These are phyloP conservation scores for Termitomyces titanicus DNA, from an alignment of 768 basidiomycete species.

Conservation along the genomic window DNA sequence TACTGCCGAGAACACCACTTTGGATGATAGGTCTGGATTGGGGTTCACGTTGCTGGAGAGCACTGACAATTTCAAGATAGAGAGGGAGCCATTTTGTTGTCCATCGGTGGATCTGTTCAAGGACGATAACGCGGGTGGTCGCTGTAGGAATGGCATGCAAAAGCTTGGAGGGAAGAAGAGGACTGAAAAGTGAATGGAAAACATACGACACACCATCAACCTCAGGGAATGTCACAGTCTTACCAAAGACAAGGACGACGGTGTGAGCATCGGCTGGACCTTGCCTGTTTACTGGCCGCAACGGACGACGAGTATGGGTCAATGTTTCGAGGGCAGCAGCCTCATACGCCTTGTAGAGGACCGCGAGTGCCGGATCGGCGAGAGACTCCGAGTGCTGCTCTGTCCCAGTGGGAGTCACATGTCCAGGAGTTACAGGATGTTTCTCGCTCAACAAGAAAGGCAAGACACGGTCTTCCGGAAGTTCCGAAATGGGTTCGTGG, in stretches of 20 bases:
- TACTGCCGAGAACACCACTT: slow-evolving; percentile 59
- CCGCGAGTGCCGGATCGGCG: slow-evolving; percentile 23
- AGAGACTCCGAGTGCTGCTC: slow-evolving; percentile 4
- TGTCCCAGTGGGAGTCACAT: slow-evolving; percentile 10
- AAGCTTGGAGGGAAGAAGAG: slow-evolving; percentile 61
- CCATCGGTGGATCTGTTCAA: slow-evolving; percentile 78
- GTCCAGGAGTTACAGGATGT: slow-evolving; percentile 31
- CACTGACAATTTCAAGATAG: slow-evolving; percentile 76
- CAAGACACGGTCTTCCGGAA: slow-evolving; percentile 55
- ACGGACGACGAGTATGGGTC: slow-evolving; percentile 55
- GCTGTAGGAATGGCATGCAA: slow-evolving; percentile 57
- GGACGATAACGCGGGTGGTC: slow-evolving; percentile 66
- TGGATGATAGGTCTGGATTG: slow-evolving; percentile 52
- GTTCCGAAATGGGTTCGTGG: slow-evolving; percentile 40
- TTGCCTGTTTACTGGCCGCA: slow-evolving; percentile 48
- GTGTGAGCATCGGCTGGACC: slow-evolving; percentile 60
- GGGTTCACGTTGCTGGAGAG: slow-evolving; percentile 57
- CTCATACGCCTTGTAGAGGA: slow-evolving; percentile 60
- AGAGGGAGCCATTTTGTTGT: slow-evolving; percentile 85
- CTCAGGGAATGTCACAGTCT: slow-evolving; percentile 33
- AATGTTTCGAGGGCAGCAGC: slow-evolving; percentile 64
- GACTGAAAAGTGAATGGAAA: slow-evolving; percentile 63
- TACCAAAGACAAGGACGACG: slow-evolving; percentile 70
- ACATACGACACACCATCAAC: slow-evolving; percentile 63
- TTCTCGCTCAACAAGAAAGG: slow-evolving; percentile 56